Evolutionary conservation across 768 basidiomycete genomes (phyloP).

Genomic region (Trichaptum fuscoviolaceum): DNA sequence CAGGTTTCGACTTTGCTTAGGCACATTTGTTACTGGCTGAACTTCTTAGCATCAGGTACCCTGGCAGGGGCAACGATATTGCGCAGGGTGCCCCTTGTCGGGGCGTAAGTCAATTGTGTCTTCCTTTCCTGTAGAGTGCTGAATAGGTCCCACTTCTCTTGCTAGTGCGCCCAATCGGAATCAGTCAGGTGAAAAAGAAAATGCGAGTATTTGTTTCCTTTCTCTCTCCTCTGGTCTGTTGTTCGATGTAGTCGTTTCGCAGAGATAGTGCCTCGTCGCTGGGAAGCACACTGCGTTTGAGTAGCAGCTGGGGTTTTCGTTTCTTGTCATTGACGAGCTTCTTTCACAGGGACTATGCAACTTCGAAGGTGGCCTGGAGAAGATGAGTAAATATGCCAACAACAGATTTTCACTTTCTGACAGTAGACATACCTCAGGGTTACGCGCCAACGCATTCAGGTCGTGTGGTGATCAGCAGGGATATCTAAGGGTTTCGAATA

Average conservation of each 20-base stretch:
- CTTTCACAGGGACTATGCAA: background rate
- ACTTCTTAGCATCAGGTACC: background rate
- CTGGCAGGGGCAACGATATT: background rate
- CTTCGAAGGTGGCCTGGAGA: background rate
- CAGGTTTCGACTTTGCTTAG: background rate
- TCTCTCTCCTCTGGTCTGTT: background rate
- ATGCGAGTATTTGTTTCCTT: background rate
- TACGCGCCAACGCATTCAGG: too few species aligned
- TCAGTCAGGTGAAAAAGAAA: background rate
- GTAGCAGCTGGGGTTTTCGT: too few species aligned
- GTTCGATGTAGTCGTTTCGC: too few species aligned
- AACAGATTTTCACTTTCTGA: too few species aligned
- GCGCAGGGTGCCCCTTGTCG: too few species aligned
- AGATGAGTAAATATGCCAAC: background rate
- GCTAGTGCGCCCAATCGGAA: background rate
- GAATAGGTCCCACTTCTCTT: background rate
- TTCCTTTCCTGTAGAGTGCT: background rate
- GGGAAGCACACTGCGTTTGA: too few species aligned
- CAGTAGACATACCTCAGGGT: too few species aligned
- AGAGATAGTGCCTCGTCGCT: too few species aligned
- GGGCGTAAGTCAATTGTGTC: background rate
- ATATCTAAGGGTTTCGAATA: too few species aligned
- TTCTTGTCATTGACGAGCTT: conserved; percentile 5
- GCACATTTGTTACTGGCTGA: background rate
- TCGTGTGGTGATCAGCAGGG: too few species aligned